Evolutionary conservation across 768 basidiomycete genomes (phyloP).

Genomic region (Multifurca ochricompacta): DNA sequence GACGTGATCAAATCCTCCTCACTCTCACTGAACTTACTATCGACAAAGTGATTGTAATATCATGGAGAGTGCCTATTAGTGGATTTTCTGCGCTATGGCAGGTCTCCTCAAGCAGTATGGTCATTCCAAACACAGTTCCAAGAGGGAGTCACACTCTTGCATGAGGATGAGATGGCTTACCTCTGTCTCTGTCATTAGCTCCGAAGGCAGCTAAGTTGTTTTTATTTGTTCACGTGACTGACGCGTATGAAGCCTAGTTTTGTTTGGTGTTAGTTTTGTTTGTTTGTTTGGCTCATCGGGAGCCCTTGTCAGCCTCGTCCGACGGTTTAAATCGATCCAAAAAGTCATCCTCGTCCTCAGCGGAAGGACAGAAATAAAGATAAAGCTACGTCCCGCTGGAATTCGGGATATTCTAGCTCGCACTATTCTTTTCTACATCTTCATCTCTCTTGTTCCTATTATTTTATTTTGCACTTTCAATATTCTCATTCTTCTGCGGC

Average conservation of each 20-base stretch:
- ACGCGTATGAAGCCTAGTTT: conserved; percentile 11
- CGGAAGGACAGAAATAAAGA: no score
- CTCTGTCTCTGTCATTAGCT: no score
- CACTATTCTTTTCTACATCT: conserved; percentile 6
- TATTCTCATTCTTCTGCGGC: conserved; percentile 12
- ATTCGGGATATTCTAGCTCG: background rate
- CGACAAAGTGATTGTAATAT: no score
- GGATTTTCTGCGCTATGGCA: no score
- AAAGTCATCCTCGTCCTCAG: background rate
- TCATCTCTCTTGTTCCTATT: background rate
- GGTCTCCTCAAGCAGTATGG: no score
- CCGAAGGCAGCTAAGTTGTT: background rate
- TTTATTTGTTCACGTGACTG: conserved; percentile 7
- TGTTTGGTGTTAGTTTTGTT: background rate
- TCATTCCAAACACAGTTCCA: no score
- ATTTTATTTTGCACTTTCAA: no score
- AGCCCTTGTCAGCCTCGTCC: background rate
- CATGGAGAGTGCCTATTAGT: no score
- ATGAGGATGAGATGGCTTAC: no score
- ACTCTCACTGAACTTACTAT: no score
- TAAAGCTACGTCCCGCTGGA: conserved; percentile 9
- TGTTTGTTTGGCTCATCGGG: background rate
- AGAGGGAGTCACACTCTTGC: no score
- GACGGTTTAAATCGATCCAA: background rate
- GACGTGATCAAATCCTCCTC: no score